These are phyloP conservation scores for Lasiosphaeriaceae sp. DNA, from an alignment of 495 filamentous ascomycete genomes.

Conservation along the genomic window DNA sequence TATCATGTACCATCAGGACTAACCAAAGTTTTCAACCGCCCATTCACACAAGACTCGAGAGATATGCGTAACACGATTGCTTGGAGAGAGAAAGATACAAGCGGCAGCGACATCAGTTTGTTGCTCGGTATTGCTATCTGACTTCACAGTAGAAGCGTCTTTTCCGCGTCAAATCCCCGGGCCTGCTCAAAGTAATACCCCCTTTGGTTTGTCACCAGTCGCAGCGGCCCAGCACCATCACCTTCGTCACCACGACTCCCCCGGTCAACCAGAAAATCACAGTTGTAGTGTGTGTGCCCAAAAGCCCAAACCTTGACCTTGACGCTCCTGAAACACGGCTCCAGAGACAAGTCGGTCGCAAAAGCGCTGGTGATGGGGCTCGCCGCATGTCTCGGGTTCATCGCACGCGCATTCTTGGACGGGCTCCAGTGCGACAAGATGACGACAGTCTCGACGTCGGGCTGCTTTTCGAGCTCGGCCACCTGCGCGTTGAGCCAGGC, in stretches of 20 bases:
- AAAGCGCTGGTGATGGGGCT: not conserved
- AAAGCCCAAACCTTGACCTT: constrained; percentile 8
- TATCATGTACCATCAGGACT: too few species aligned
- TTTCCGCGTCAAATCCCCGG: not conserved
- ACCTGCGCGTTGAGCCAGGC: constrained; percentile 9
- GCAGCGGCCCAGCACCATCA: not conserved
- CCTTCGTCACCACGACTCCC: not conserved
- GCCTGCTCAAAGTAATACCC: not conserved
- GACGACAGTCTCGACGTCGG: not conserved
- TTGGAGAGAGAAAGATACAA: too few species aligned
- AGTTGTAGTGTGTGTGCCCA: constrained; percentile 9
- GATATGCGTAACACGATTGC: too few species aligned
- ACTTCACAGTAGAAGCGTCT: not conserved
- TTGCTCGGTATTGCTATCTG: too few species aligned
- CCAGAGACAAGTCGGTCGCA: constrained; percentile 1
- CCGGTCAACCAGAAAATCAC: not conserved
- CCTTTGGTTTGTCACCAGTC: not conserved
- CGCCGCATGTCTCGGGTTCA: not conserved
- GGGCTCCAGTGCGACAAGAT: constrained; percentile 7
- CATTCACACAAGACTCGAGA: too few species aligned
- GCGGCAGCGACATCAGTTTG: too few species aligned
- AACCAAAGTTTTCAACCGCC: too few species aligned
- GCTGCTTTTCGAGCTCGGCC: not conserved
- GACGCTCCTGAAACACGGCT: not conserved
- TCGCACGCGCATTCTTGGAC: not conserved